These are phyloP conservation scores for Geotrichum fermentans DNA, from an alignment of 1,139 yeast genomes.

Conservation along the genomic window DNA sequence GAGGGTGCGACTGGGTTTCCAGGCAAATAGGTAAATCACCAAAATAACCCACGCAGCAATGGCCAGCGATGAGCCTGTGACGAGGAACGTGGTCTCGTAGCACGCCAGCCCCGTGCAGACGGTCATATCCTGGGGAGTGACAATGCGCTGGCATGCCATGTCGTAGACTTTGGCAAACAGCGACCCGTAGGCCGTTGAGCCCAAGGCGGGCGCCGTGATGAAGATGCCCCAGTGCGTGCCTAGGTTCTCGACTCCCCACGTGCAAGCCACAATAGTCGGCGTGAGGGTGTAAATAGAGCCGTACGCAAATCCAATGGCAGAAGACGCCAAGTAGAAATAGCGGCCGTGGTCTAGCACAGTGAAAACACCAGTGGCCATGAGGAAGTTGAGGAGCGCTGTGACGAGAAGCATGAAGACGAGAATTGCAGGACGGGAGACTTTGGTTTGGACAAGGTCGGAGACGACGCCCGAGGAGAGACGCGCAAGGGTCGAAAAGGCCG, in stretches of 20 bases:
- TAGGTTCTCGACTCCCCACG: constrained; percentile 86
- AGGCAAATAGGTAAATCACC: constrained; percentile 15
- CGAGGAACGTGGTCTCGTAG: constrained; percentile 22
- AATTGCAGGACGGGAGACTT: constrained; percentile 32
- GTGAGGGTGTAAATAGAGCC: constrained; percentile 82
- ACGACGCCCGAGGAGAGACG: constrained; percentile 63
- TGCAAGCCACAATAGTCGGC: constrained; percentile 74
- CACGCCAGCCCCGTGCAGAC: constrained; percentile 28
- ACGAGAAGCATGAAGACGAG: constrained; percentile 27
- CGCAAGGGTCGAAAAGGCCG: constrained; percentile 55
- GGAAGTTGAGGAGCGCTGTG: constrained; percentile 30
- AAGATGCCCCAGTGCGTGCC: constrained; percentile 94
- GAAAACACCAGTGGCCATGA: constrained; percentile 40
- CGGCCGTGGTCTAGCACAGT: constrained; percentile 29
- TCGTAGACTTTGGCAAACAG: constrained; percentile 69
- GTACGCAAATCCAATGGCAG: constrained; percentile 64
- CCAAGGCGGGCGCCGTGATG: constrained; percentile 87
- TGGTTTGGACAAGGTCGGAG: constrained; percentile 46
- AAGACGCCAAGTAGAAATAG: constrained; percentile 43
- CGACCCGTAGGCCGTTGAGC: constrained; percentile 66
- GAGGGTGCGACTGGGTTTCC: constrained; percentile 13
- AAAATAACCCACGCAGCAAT: constrained; percentile 5
- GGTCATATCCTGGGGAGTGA: constrained; percentile 19
- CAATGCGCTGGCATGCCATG: constrained; percentile 15
- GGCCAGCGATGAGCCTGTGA: constrained; percentile 7